Conservation (phyloP, 805 yeast species). For the Yamadazyma kitorensis region DNA sequence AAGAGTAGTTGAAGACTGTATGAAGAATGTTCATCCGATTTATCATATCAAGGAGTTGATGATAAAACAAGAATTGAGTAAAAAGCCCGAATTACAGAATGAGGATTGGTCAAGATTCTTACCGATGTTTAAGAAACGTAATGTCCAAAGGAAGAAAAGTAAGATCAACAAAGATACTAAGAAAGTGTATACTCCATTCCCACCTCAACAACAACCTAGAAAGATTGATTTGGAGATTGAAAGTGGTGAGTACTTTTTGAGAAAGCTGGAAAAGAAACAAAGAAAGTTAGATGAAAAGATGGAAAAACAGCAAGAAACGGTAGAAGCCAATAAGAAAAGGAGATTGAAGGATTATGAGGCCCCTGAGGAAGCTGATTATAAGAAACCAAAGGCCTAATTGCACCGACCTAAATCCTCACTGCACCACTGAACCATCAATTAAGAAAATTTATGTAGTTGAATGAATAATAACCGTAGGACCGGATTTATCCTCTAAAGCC, state of each 20-base stretch:
- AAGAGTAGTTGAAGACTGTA: constrained; percentile 95
- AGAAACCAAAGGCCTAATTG: too few species aligned
- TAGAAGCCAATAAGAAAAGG: constrained; percentile 62
- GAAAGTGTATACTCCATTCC: constrained; percentile 96
- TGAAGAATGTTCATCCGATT: constrained; percentile 96
- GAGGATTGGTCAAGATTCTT: constrained; percentile 97
- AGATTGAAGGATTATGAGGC: constrained; percentile 79
- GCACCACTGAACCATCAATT: too few species aligned
- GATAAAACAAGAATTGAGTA: constrained; percentile 94
- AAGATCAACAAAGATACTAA: constrained; percentile 53
- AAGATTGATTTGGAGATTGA: constrained; percentile 96
- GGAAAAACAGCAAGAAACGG: constrained; percentile 71
- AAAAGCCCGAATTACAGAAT: constrained; percentile 90
- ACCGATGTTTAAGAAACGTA: constrained; percentile 95
- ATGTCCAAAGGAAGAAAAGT: constrained; percentile 83
- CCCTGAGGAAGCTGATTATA: constrained; percentile 70
- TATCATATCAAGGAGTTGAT: constrained; percentile 95
- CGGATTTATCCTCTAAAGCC: too few species aligned
- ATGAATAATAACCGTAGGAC: too few species aligned
- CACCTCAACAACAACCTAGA: constrained; percentile 95
- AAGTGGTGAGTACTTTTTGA: constrained; percentile 96
- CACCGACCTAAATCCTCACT: too few species aligned
- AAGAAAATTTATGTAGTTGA: too few species aligned
- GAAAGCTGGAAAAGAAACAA: constrained; percentile 74
- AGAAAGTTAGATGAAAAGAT: constrained; percentile 73